phyloP scores from a whole-genome alignment of 352 stramenopile species.

The Pythium grandisporangium region DNA sequence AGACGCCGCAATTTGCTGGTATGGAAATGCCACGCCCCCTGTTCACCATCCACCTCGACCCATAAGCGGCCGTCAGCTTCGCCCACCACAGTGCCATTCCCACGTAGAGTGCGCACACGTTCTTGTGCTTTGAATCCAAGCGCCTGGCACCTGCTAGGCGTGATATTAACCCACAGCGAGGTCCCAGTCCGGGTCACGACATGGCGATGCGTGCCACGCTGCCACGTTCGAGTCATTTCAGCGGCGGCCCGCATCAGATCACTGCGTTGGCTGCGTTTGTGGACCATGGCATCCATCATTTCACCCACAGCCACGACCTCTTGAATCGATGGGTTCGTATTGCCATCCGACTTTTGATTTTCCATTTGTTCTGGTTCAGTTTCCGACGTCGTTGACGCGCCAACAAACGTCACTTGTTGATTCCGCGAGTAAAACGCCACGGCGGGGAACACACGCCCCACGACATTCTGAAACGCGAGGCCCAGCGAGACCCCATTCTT shows the following conservation, averaged over 20 bases:
- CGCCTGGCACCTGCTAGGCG: constrained; percentile 11
- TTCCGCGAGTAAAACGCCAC: constrained; percentile 90
- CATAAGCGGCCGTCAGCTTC: constrained; percentile 52
- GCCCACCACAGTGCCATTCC: constrained; percentile 59
- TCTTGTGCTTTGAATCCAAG: constrained; percentile 52
- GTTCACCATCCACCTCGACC: constrained; percentile 73
- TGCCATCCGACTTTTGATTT: neutral
- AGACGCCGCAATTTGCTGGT: constrained; percentile 47
- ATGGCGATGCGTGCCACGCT: constrained; percentile 27
- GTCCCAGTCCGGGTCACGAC: constrained; percentile 49
- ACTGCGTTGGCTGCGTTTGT: constrained; percentile 12
- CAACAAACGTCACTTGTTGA: constrained; percentile 64
- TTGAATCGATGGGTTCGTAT: constrained; percentile 26
- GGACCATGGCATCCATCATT: constrained; percentile 36
- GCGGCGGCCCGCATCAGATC: constrained; percentile 25
- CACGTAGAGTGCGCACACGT: constrained; percentile 61
- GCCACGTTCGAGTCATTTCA: constrained; percentile 52
- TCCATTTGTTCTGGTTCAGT: neutral
- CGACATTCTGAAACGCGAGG: constrained; percentile 88
- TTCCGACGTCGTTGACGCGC: neutral
- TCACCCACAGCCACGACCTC: constrained; percentile 55
- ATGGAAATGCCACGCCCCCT: constrained; percentile 75
- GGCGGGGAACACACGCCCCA: constrained; percentile 85
- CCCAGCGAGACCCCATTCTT: constrained; percentile 86
- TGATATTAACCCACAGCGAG: constrained; percentile 67